Evolutionary conservation across 176 grass and related monocot genomes (phyloP), one percentile per base, ranked within the genome.

Genomic region (Cymbopogon citratus): DNA sequence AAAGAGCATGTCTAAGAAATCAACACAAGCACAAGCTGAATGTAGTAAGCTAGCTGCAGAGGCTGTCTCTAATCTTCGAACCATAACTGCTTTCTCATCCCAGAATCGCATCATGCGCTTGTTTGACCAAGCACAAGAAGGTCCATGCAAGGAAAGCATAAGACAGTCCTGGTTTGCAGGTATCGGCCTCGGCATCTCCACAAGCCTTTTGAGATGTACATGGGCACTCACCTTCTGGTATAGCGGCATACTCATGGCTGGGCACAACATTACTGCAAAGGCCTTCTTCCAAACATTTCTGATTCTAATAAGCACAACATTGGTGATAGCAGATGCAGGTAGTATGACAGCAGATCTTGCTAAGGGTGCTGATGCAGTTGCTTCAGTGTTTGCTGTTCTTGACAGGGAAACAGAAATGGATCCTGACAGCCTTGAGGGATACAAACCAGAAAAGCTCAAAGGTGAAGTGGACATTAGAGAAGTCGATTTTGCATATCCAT

Each of bases 221-320:
- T 99, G 92, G 92, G 89, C 96, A 52, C 91, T 99, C 29, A 93
- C 86, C 60, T 99, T 99, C 61, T 99, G 96, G 96, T 99, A 91
- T 51, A 93, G 89, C 29, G 96, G 91, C 40, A 84, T 68, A 69
- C 96, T 99, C 57, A 73, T 99, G 9, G 63, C 71, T 68, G 46
- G 88, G 29, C 75, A 88, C 26, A 67, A 81, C 56, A 99, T 99
- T 69, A 91, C 83, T 28, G 35, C 91, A 25, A 93, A 95, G 83
- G 76, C 54, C 25, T 87, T 99, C 52, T 95, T 99, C 83, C 89
- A 99, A 77, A 99, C 92, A 51, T 99, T 99, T 74, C 81, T 99
- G 87, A 93, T 99, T 80, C 87, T 99, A 41, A 74, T 95, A 62
- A 93, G 91, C 85, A 99, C 96, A 80, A 89, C 92, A 0, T 89